A percentile compares a stretch with the other conserved stretches of the same genome.
phyloP scores from a whole-genome alignment of 331 rosid genomes.

The Quercus phellos region DNA sequence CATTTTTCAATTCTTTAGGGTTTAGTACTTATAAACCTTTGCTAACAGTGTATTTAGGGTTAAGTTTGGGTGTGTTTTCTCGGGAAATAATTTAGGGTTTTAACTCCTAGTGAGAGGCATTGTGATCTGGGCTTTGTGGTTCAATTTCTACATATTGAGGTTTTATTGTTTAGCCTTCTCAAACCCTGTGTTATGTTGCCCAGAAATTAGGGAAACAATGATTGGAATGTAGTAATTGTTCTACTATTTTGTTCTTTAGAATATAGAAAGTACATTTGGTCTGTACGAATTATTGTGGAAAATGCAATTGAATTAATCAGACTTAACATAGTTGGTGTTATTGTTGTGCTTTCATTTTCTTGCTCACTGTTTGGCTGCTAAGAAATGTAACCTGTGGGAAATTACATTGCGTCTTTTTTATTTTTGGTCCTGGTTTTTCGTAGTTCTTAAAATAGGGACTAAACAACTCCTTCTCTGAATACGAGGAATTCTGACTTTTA shows the following conservation, averaged over 20 bases:
- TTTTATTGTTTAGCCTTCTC: background rate
- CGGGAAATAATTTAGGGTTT: background rate
- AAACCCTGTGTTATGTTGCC: background rate
- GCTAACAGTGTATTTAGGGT: background rate
- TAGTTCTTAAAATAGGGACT: too few relatives aligned
- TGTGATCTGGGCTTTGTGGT: background rate
- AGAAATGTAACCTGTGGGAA: background rate
- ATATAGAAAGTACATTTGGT: background rate
- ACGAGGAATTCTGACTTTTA: too few relatives aligned
- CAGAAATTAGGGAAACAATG: background rate
- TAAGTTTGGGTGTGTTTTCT: background rate
- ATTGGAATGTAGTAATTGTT: background rate
- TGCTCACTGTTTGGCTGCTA: background rate
- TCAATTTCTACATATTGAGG: background rate
- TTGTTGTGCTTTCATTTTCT: background rate
- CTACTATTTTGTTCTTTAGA: background rate
- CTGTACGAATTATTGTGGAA: background rate
- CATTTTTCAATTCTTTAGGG: conserved; percentile 9
- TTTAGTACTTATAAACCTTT: background rate
- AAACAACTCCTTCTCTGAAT: too few relatives aligned
- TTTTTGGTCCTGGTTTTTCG: too few relatives aligned
- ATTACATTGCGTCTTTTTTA: background rate
- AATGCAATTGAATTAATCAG: background rate
- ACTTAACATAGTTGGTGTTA: background rate
- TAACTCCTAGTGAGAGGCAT: background rate